A percentile compares a stretch with the other conserved stretches of the same genome.
These are phyloP conservation scores for Neltuma alba DNA, from an alignment of 306 rosid genomes.

Conservation along the genomic window DNA sequence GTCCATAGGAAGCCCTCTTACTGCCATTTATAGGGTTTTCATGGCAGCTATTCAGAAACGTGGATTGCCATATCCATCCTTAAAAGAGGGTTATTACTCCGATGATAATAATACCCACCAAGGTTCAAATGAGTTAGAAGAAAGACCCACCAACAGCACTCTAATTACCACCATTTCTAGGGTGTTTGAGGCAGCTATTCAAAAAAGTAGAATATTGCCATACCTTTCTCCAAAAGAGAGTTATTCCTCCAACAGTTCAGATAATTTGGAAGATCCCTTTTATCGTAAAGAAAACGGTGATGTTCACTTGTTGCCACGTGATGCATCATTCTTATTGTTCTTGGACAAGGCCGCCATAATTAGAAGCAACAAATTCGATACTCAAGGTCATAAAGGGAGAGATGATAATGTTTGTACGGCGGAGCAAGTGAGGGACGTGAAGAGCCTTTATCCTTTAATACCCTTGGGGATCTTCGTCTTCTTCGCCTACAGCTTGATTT, in stretches of 20 bases:
- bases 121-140: background rate
- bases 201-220: background rate
- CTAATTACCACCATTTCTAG: background rate
- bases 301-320: background rate
- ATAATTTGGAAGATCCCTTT: background rate
- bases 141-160: background rate
- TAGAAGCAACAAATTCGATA: background rate
- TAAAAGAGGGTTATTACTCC: background rate
- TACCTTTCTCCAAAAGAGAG: background rate
- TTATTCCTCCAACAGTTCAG: too few species aligned
- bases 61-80: background rate
- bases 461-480: background rate
- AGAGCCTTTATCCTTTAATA: background rate
- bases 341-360: constrained; percentile 1
- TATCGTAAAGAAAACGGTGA: background rate
- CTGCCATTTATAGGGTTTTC: background rate
- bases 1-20: background rate
- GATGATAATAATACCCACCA: background rate
- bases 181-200: background rate
- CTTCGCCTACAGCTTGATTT: background rate
- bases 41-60: background rate
- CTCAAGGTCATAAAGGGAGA: background rate
- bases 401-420: background rate
- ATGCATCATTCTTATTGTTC: background rate
- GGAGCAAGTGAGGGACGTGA: constrained; percentile 12